Base-by-base conservation (phyloP, 805 yeast genomes). In the Wickerhamomyces alni region DNA sequence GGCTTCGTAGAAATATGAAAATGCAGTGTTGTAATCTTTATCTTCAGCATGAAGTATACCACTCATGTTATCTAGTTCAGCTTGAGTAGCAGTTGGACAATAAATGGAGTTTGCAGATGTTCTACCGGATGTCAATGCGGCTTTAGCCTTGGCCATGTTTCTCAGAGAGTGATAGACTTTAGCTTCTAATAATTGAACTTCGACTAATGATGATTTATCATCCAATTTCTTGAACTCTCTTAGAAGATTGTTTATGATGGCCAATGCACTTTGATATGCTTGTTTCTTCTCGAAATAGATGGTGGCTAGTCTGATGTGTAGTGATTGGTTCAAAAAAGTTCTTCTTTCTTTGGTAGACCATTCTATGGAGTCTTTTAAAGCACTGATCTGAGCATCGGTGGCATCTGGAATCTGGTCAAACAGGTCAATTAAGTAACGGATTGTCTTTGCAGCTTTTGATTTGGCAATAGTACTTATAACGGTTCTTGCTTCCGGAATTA, bases 81-180 rank as follows among this genome's bases (percentile, higher is more conserved):
- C 98, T 65, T 93, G 96, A 52, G 83, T 74, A 37, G 80, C 69
- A n/a, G 97, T 85, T 9, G 98, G 95, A 54, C 96, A 86, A 67
- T 89, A 94, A 38, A 93, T 87, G 17, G 97, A 76, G 61, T 93
- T 94, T n/a, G 99, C 99, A 3, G 95, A 83, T 0, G 99, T 93
- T 62, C 98, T 77, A 2, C 99, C 96, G 35, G 95, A 81, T 2
- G 98, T 88, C 52, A 93, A 71, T 3, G 96, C 81, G 8, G 98
- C 97, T 54, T 86, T 78, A 5, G 96, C 77, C 65, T 91, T 93
- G 5, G 96, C 84, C 54, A 86, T 74, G 61, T 93, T 93, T 60
- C 96, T 77, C 53, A 93, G 70, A 21, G 95, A 88, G 61, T 89
- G 96, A 61, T 83, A 93, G 30, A 87, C 87, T 56, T 87, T 82